Base-by-base conservation (phyloP, 257 asterid species). In the Capsicum baccatum region DNA sequence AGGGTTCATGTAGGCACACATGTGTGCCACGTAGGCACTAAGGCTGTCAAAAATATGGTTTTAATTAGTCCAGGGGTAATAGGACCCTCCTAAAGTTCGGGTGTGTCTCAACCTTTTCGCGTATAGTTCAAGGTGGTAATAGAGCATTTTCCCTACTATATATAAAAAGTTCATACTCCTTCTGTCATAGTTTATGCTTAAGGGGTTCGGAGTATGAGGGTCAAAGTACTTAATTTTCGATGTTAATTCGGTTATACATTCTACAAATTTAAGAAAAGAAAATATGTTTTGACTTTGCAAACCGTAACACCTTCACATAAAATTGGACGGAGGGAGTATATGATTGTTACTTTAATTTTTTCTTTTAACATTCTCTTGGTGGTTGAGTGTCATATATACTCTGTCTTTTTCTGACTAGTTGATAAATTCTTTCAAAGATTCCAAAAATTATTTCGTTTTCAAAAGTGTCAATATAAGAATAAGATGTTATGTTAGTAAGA, bases 391-490 rank as follows among this genome's bases (percentile, higher is more conserved):
- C 19, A 2, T 63, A 63, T 2, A 39, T 3, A 70, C 14, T 44
- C 35, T 17, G 50, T 35, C 52, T 37, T 69, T 42, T 70, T 44
- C 9, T 42, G 33, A 19, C 44, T 12, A 74, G 6, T 74, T 12
- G 42, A 74, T 21, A 76, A 76, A 6, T 76, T 76, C 21, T 76
- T 76, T 76, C 64, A 8, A 21, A 54, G 48, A 14, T 78, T 78
- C 64, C 5, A 54, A 54, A 74, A 74, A 12, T 50, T 50, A 7
- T 74, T 74, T n/a, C 50, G 44, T 11, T 74, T 69, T 50, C 19
- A 0, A 48, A 74, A 74, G 60, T 42, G 54, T 54, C 9, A 15
- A 67, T 10, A 44, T 26, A 26, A 26, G 33, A 26, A 26, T 26
- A 26, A 26, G 33, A 26, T 26, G 33, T 26, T 1, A 73, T n/a